Percentiles rank a stretch among this genome's conserved stretches.
phyloP scores from a whole-genome alignment of 2,329 filamentous ascomycete genomes.

The Eurotiales sp. region DNA sequence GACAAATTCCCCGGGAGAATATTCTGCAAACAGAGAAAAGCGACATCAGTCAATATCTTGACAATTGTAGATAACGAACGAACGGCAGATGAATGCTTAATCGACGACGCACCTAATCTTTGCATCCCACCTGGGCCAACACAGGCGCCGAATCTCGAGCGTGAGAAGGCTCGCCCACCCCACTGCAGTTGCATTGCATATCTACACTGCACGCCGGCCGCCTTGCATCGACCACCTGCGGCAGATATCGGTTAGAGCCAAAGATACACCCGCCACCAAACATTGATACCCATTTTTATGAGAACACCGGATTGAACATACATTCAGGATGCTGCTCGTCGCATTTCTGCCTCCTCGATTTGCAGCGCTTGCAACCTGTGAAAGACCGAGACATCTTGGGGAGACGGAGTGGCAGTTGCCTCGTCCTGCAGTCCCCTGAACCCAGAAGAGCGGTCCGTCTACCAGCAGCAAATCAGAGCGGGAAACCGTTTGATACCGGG shows the following conservation, averaged over 20 bases:
- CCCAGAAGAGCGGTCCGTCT: not conserved
- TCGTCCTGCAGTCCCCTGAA: too few relatives aligned
- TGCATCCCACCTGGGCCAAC: slow-evolving; percentile 34
- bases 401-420: too few relatives aligned
- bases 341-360: slow-evolving; percentile 44
- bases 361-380: slow-evolving; percentile 43
- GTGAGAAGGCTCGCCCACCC: slow-evolving; percentile 41
- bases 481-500: too few relatives aligned
- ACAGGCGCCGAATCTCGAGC: slow-evolving; percentile 36
- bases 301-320: slow-evolving; percentile 4
- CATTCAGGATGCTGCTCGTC: slow-evolving; percentile 42
- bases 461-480: not conserved
- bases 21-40: slow-evolving; percentile 24
- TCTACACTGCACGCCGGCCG: slow-evolving; percentile 34
- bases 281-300: not conserved
- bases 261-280: too few relatives aligned
- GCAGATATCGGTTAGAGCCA: not conserved
- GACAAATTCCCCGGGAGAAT: slow-evolving; percentile 38
- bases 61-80: not conserved
- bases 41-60: not conserved
- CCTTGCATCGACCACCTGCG: slow-evolving; percentile 31
- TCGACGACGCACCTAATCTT: slow-evolving; percentile 26
- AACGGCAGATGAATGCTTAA: not conserved
- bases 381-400: slow-evolving; percentile 41
- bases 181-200: slow-evolving; percentile 43